phyloP scores from a whole-genome alignment of 495 filamentous ascomycete species.

The Podospora australis region DNA sequence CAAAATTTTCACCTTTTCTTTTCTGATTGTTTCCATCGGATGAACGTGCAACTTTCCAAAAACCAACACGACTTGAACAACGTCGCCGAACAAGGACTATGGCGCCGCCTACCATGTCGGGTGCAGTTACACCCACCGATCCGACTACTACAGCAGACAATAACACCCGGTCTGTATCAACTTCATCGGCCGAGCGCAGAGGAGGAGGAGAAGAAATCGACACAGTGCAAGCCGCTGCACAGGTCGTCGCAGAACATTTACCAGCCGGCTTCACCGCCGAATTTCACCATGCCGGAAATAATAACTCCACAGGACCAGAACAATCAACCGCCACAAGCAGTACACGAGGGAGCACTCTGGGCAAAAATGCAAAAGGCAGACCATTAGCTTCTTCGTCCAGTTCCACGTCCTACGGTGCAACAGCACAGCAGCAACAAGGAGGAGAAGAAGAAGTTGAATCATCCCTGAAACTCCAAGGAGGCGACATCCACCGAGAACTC shows the following conservation, averaged over 20 bases:
- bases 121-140: neutral
- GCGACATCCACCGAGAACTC: constrained; percentile 63
- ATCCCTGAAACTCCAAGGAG: constrained; percentile 57
- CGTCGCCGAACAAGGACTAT: no score
- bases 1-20: no score
- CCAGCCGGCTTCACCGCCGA: constrained; percentile 41
- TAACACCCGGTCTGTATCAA: neutral
- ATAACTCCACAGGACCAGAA: constrained; percentile 1
- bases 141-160: neutral
- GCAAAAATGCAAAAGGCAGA: no score
- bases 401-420: constrained; percentile 22
- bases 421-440: constrained; percentile 27
- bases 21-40: no score
- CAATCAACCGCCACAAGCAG: constrained; percentile 12
- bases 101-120: neutral
- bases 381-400: neutral
- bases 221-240: constrained; percentile 25
- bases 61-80: no score
- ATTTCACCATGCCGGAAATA: constrained; percentile 21
- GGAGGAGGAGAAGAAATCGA: neutral
- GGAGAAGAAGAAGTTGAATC: constrained; percentile 37
- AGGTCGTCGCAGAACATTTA: constrained; percentile 39
- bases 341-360: neutral
- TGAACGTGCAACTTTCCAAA: no score
- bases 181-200: neutral